A percentile compares a stretch with the other conserved stretches of the same genome.
Conservation (phyloP, 345 rosid species). For the Psidium friedrichsthalianum region DNA sequence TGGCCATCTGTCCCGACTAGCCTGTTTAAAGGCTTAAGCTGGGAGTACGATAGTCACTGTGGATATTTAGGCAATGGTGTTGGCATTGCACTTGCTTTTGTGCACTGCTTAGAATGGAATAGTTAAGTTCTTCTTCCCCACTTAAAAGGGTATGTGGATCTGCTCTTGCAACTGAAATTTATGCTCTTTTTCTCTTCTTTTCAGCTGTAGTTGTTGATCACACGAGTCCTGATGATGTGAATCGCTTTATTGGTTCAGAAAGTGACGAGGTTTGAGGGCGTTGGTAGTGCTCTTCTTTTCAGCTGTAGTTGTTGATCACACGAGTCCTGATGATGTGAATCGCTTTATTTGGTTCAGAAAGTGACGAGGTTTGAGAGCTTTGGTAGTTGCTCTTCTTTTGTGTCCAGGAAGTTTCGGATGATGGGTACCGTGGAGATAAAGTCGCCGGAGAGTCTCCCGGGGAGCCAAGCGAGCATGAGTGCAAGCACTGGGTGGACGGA, state of each 20-base stretch:
- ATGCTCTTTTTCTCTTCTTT: background rate
- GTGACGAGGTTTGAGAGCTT: background rate
- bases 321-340: background rate
- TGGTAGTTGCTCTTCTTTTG: background rate
- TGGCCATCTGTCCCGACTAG: background rate
- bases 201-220: background rate
- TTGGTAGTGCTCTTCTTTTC: background rate
- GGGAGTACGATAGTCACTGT: background rate
- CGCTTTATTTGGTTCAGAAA: background rate
- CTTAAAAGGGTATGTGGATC: background rate
- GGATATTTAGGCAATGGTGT: background rate
- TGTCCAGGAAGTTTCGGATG: constrained; percentile 2
- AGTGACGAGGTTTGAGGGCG: background rate
- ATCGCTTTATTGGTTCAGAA: background rate
- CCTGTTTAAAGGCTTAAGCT: background rate
- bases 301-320: background rate
- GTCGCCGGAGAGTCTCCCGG: constrained; percentile 27
- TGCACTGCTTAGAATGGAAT: background rate
- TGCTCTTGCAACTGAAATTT: background rate
- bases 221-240: background rate
- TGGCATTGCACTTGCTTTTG: background rate
- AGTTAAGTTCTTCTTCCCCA: background rate
- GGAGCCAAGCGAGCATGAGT: constrained; percentile 17
- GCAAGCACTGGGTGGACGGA: constrained; percentile 1
- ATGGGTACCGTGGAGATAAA: constrained; percentile 58